Evolutionary conservation across 1,284 basidiomycete genomes (phyloP), one percentile per base, ranked within the genome.

Genomic region (Chondrostereum purpureum): DNA sequence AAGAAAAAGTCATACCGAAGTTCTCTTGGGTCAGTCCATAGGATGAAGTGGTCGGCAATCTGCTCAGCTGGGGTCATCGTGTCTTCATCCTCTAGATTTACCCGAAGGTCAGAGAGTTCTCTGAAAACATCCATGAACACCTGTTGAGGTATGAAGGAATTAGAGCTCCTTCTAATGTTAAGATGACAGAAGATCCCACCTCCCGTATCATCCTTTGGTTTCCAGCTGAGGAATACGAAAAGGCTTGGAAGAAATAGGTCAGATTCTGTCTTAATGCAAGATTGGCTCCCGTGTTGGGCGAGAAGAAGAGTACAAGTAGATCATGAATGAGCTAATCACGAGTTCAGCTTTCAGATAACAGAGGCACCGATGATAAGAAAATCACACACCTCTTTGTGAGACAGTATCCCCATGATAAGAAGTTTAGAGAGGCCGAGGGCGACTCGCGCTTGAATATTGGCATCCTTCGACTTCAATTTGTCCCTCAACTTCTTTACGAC

Each of bases 351-450:
- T n/a, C 13, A 39, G 33, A 21, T 16, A 27, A 16, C 36, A 39
- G 10, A 14, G 34, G 35, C 37, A 42, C 22, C 23, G 3, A 8
- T 13, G 36, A 19, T 11, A 5, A 37, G n/a, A 19, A 23, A 33
- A 36, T 10, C 19, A 41, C 56, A 17, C 50, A 87, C 90, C 51
- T 74, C 75, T 27, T 83, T 73, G 54, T 95, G 88, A 4, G 73
- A 74, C 46, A 92, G 68, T 65, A 91, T 85, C 1, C 91, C 92
- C 0, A 88, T 77, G 2, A 99, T 69, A 67, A 97, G 80, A 33
- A 98, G 75, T 64, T 98, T 99, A 35, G 91, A 82, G 19, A 95
- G 77, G 0, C 95, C 94, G 12, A 92, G 75, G 52, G 81, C 87
- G 1, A 94, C 69, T 1, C 88, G 68, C 0, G 91, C 88, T 55